Conservation (phyloP, 2,329 filamentous ascomycete species). For the Pyrenochaeta sp. region DNA sequence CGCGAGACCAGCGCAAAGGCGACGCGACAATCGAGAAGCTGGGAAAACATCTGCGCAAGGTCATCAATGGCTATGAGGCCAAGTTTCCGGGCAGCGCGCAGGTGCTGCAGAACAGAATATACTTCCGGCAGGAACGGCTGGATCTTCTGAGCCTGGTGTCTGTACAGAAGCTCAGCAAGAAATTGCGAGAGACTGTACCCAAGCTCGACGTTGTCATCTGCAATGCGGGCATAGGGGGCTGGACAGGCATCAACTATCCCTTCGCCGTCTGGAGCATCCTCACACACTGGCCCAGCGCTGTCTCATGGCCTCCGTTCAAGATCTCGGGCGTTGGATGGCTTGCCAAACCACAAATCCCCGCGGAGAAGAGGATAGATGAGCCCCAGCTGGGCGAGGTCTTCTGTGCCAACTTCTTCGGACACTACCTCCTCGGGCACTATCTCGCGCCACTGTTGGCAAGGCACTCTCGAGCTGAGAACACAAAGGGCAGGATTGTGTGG, state of each 20-base stretch:
- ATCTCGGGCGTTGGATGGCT: constrained; percentile 64
- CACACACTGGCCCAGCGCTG: constrained; percentile 69
- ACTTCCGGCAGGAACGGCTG: constrained; percentile 63
- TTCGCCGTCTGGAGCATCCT: constrained; percentile 63
- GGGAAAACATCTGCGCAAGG: constrained; percentile 65
- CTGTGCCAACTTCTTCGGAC: constrained; percentile 91
- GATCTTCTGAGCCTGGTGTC: constrained; percentile 65
- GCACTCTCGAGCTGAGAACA: constrained; percentile 49
- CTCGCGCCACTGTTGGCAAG: constrained; percentile 74
- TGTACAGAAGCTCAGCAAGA: constrained; percentile 61
- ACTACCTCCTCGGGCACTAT: constrained; percentile 87
- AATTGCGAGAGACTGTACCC: constrained; percentile 65
- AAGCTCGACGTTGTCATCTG: constrained; percentile 80
- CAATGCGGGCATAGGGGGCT: constrained; percentile 90
- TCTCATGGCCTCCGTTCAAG: constrained; percentile 83
- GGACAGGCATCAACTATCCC: constrained; percentile 78
- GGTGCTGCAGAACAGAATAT: constrained; percentile 54
- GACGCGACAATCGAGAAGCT: constrained; percentile 73
- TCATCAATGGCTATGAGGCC: constrained; percentile 47
- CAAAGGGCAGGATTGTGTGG: constrained; percentile 79
- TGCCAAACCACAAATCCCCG: constrained; percentile 61
- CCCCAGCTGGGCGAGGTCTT: constrained; percentile 82
- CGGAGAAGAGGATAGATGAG: constrained; percentile 48
- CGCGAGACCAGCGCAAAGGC: constrained; percentile 77
- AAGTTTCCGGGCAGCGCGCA: constrained; percentile 48